Base-by-base conservation (phyloP, 345 rosid species). In the Bruguiera gymnorhiza region DNA sequence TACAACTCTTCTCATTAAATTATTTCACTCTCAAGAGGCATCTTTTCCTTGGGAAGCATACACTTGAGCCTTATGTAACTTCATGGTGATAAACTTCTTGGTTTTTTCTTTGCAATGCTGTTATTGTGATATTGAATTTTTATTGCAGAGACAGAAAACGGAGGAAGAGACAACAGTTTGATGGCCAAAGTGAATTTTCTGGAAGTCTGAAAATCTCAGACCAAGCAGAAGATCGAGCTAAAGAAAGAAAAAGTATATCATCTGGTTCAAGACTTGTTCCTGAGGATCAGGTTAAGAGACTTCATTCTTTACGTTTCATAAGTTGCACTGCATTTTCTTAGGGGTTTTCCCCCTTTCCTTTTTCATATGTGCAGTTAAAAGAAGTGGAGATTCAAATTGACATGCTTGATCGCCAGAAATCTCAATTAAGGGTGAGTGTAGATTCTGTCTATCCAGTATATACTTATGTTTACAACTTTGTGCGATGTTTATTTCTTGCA, bases 211-310 rank as follows among this genome's bases (percentile, higher is more conserved):
- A 78, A 81, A 71, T 66, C 75, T 73, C 82, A 61, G 84, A 83
- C 72, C 85, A 73, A 63, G 60, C 76, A 62, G 88, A 82, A 69
- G 92, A 76, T 74, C 84, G 29, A 60, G 77, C 74, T 72, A 82
- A 62, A 56, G 87, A 77, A 76, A 81, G 86, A 71, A 79, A 86
- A 77, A 72, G 70, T 24, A 15, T 4, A 43, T 74, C 77, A 20
- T 71, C 76, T 71, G 79, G 81, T 67, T 80, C 88, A 75, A 86
- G 80, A 77, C 55, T 54, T 75, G 62, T 68, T 75, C 81, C 81
- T 72, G 80, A 74, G 76, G 90, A 85, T 65, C 89, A 90, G 98
- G 99, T 92, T 76, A 70, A 76, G 73, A 78, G 50, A 43, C 18
- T 43, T 11, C 5, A 43, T 43, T 43, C 50, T 43, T 43, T 43